Conservation (phyloP, 2,329 filamentous ascomycete species). For the Trichoderma sp. region DNA sequence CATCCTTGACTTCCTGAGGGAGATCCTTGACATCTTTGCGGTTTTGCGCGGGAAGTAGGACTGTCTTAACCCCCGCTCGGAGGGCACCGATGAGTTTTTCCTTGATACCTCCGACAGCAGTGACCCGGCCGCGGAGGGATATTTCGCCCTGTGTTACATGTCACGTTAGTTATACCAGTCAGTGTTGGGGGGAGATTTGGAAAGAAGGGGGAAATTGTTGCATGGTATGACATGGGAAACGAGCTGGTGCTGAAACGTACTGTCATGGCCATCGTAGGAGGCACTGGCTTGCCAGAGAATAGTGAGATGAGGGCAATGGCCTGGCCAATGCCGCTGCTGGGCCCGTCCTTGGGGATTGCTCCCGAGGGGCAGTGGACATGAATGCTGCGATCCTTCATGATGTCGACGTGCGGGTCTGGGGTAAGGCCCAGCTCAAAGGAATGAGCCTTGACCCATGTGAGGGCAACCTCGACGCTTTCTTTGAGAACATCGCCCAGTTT, state of each 20-base stretch:
- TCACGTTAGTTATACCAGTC: constrained; percentile 26
- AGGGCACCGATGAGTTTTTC: constrained; percentile 96
- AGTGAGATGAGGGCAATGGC: constrained; percentile 89
- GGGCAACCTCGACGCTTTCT: constrained; percentile 91
- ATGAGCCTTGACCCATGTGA: constrained; percentile 96
- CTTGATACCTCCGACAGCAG: constrained; percentile 95
- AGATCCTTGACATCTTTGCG: constrained; percentile 89
- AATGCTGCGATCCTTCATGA: constrained; percentile 92
- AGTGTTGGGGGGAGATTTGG: not conserved
- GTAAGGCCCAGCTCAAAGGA: constrained; percentile 87
- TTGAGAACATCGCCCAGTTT: constrained; percentile 96
- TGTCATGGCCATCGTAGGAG: constrained; percentile 94
- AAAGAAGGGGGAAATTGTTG: constrained; percentile 6
- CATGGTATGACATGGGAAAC: constrained; percentile 17
- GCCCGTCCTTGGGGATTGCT: constrained; percentile 90
- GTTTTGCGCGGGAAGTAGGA: constrained; percentile 83
- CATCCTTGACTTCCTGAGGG: constrained; percentile 82
- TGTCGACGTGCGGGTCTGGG: constrained; percentile 75
- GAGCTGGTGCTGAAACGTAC: constrained; percentile 41
- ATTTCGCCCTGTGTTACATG: constrained; percentile 55
- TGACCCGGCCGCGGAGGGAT: constrained; percentile 81
- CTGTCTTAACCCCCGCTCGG: constrained; percentile 90
- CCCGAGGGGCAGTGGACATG: constrained; percentile 96
- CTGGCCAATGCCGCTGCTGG: constrained; percentile 85
- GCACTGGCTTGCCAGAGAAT: constrained; percentile 80